These are phyloP conservation scores for Pistacia integerrima DNA, from an alignment of 345 rosid genomes.

Conservation along the genomic window DNA sequence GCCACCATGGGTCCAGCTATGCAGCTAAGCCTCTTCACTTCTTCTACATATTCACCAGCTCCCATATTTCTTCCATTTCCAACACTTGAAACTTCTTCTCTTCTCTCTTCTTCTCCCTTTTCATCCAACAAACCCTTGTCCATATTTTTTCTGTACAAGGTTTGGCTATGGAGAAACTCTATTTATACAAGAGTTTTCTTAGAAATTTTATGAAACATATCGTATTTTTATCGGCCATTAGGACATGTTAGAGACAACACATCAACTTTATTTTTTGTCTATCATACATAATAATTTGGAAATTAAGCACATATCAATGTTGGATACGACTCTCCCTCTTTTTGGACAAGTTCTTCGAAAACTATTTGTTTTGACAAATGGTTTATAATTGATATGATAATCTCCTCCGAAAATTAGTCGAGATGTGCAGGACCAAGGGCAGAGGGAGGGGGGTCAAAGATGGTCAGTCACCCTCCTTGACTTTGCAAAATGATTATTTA, in stretches of 20 bases:
- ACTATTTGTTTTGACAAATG: background rate
- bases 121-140: constrained; percentile 34
- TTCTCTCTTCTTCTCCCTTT: constrained; percentile 26
- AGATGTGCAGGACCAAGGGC: too few relatives aligned
- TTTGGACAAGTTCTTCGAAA: background rate
- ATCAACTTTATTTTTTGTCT: too few relatives aligned
- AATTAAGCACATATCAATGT: background rate
- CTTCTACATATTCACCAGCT: constrained; percentile 28
- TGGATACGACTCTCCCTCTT: background rate
- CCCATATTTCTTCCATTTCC: background rate
- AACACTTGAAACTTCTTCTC: background rate
- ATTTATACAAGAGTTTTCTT: too few relatives aligned
- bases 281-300: too few relatives aligned
- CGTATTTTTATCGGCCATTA: too few relatives aligned
- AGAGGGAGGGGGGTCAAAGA: too few relatives aligned
- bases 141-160: background rate
- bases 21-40: constrained; percentile 48
- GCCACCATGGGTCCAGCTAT: constrained; percentile 78
- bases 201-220: background rate
- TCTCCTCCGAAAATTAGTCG: too few relatives aligned
- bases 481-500: too few relatives aligned
- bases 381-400: too few relatives aligned
- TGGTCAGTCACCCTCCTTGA: too few relatives aligned
- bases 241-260: background rate
- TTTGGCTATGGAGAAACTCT: background rate